Conservation (phyloP, 768 basidiomycete species). For the Lactarius hengduanensis region DNA sequence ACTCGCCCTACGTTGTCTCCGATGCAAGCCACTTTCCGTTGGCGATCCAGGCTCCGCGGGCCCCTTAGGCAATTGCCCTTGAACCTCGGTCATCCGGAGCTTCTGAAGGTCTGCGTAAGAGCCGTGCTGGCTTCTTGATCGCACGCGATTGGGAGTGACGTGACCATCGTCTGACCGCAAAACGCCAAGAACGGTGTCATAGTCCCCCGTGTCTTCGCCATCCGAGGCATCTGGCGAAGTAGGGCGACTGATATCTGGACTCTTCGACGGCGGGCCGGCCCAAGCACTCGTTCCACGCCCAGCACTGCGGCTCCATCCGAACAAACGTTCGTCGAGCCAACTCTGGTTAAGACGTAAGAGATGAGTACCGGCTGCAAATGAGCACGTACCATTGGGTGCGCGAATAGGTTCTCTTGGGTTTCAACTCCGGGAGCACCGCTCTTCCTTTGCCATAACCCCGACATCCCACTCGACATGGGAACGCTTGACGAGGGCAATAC, state of each 20-base stretch:
- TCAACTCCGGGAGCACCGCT: slow-evolving; percentile 74
- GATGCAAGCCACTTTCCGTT: slow-evolving; percentile 45
- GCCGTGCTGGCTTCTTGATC: slow-evolving; percentile 59
- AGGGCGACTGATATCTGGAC: slow-evolving; percentile 59
- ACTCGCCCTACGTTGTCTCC: slow-evolving; percentile 51
- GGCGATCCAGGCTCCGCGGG: slow-evolving; percentile 27
- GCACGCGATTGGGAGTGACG: slow-evolving; percentile 36
- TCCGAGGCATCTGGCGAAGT: slow-evolving; percentile 77
- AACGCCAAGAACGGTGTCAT: slow-evolving; percentile 80
- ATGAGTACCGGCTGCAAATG: slow-evolving; percentile 1
- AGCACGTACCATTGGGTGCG: slow-evolving; percentile 78
- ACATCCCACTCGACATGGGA: slow-evolving; percentile 70
- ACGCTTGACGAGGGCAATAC: slow-evolving; percentile 76
- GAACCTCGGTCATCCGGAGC: slow-evolving; percentile 41
- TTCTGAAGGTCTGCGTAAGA: slow-evolving; percentile 84
- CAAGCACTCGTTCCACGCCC: slow-evolving; percentile 81
- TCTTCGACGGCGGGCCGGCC: slow-evolving; percentile 54
- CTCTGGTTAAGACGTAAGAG: slow-evolving; percentile 40
- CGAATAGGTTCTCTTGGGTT: slow-evolving; percentile 75
- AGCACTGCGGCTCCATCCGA: slow-evolving; percentile 83
- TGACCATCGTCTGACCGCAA: slow-evolving; percentile 52
- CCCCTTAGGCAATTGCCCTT: slow-evolving; percentile 32
- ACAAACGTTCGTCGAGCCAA: slow-evolving; percentile 90
- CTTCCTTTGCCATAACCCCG: slow-evolving; percentile 74
- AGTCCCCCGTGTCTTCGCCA: slow-evolving; percentile 87